phyloP scores from a whole-genome alignment of 306 rosid species.

The Cicer cuneatum region DNA sequence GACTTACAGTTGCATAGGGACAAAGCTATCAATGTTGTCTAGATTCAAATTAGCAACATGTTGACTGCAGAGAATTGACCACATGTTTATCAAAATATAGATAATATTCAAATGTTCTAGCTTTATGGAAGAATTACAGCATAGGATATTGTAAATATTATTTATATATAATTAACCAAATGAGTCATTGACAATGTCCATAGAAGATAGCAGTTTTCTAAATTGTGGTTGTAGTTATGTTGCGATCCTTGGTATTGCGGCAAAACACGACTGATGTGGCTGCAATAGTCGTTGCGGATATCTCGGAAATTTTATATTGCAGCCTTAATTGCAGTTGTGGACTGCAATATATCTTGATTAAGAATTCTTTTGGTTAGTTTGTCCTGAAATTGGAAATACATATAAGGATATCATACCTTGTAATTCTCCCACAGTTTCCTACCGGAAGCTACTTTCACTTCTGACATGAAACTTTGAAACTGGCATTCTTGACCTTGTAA shows the following conservation, averaged over 20 bases:
- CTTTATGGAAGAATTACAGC: too few species aligned
- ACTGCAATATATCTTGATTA: neutral
- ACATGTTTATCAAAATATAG: too few species aligned
- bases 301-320: too few species aligned
- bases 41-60: neutral
- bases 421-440: too few species aligned
- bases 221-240: too few species aligned
- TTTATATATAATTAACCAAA: neutral
- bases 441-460: neutral
- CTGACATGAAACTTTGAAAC: neutral
- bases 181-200: neutral
- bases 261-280: too few species aligned
- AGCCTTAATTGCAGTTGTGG: too few species aligned
- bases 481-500: conserved; percentile 13
- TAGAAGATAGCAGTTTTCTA: too few species aligned
- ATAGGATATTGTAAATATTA: too few species aligned
- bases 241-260: too few species aligned
- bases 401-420: neutral
- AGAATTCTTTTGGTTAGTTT: conserved; percentile 10
- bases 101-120: too few species aligned
- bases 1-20: neutral
- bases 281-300: too few species aligned
- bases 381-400: neutral
- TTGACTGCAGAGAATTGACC: neutral
- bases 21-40: neutral